phyloP scores from a whole-genome alignment of 176 grass and related monocot genomes.

The Elymus sibiricus region DNA sequence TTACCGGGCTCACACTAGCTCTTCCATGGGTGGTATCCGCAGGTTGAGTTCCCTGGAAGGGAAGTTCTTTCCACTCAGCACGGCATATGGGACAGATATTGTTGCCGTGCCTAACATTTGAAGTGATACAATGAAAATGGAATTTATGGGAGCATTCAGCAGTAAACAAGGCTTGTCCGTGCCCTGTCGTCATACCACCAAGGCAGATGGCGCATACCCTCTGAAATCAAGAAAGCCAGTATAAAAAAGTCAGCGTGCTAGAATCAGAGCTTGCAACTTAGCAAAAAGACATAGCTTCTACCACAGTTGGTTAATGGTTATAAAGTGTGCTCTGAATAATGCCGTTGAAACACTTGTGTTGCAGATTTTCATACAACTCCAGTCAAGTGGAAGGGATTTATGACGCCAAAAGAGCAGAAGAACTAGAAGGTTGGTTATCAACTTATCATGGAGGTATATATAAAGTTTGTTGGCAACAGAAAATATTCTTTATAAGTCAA shows the following conservation, averaged over 20 bases:
- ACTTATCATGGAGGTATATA: too few relatives aligned
- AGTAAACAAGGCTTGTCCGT: conserved; percentile 77
- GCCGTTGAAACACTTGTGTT: not conserved
- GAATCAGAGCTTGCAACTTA: not conserved
- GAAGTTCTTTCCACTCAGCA: conserved; percentile 88
- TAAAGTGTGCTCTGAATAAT: not conserved
- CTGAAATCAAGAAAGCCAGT: conserved; percentile 46
- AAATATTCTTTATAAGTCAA: not conserved
- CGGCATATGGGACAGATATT: conserved; percentile 75
- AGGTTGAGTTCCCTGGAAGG: conserved; percentile 33
- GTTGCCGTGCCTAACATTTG: conserved; percentile 82
- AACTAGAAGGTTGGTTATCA: not conserved
- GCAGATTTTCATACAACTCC: not conserved
- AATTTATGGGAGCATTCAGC: too few relatives aligned
- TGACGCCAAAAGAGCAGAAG: not conserved
- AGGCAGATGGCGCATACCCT: conserved; percentile 79
- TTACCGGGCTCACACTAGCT: conserved; percentile 63
- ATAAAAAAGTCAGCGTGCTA: not conserved
- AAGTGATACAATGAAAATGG: conserved; percentile 94
- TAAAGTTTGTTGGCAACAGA: not conserved
- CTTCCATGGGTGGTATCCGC: conserved; percentile 44
- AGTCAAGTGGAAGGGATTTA: not conserved
- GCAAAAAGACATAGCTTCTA: not conserved
- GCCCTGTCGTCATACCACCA: conserved; percentile 56
- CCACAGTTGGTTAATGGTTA: not conserved